phyloP scores from a whole-genome alignment of 768 basidiomycete genomes.

The Rhizopogon vinicolor region DNA sequence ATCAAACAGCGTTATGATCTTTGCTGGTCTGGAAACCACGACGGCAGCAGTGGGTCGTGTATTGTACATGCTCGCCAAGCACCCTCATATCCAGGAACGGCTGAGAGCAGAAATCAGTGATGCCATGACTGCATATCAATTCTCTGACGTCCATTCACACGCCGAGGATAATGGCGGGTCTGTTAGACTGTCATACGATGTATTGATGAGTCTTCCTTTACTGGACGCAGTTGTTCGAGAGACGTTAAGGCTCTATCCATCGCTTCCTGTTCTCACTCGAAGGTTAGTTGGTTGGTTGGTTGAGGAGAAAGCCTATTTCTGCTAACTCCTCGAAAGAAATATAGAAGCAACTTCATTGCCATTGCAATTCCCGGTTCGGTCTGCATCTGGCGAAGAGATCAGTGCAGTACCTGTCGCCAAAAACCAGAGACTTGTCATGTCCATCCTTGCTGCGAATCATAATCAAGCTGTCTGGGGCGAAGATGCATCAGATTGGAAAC shows the following conservation, averaged over 20 bases:
- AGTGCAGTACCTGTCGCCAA: slow-evolving; percentile 18
- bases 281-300: slow-evolving; percentile 32
- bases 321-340: slow-evolving; percentile 20
- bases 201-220: slow-evolving; percentile 29
- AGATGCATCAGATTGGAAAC: slow-evolving; percentile 39
- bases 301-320: not conserved
- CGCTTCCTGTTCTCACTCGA: slow-evolving; percentile 34
- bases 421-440: slow-evolving; percentile 38
- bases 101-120: slow-evolving; percentile 31
- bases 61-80: slow-evolving; percentile 29
- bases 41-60: slow-evolving; percentile 33
- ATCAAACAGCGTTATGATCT: slow-evolving; percentile 23
- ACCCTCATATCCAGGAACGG: slow-evolving; percentile 34
- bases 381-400: slow-evolving; percentile 11
- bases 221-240: slow-evolving; percentile 37
- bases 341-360: slow-evolving; percentile 34
- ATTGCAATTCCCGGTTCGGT: slow-evolving; percentile 18
- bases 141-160: no score
- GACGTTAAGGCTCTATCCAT: slow-evolving; percentile 38
- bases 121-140: slow-evolving; percentile 6
- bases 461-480: slow-evolving; percentile 41
- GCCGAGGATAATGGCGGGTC: slow-evolving; percentile 6
- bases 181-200: slow-evolving; percentile 35
- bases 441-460: slow-evolving; percentile 38
- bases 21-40: slow-evolving; percentile 43